Conservation (phyloP, 148 eudicot genomes). For the Gaultheria prostrata region DNA sequence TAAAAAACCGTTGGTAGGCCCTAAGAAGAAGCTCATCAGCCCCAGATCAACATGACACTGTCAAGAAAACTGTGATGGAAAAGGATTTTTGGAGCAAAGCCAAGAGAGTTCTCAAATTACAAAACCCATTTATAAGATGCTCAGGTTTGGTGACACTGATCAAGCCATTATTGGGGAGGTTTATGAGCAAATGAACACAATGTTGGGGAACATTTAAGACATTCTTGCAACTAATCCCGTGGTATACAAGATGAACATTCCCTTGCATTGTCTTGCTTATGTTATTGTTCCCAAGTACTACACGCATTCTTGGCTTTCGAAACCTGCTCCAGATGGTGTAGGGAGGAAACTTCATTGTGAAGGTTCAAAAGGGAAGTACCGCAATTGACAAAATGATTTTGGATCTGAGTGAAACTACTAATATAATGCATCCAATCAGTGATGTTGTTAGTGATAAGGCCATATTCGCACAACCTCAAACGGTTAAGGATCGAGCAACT, state of each 20-base stretch:
- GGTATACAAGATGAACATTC: constrained; percentile 18
- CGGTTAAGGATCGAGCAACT: neutral
- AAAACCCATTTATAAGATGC: neutral
- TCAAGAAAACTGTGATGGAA: neutral
- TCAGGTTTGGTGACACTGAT: neutral
- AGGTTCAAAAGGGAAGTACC: neutral
- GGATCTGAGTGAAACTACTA: neutral
- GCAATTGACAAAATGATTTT: constrained; percentile 10
- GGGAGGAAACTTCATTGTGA: constrained; percentile 10
- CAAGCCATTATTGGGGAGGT: neutral
- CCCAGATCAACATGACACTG: neutral
- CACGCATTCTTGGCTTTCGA: neutral
- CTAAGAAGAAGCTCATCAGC: neutral
- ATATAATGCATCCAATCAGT: constrained; percentile 14
- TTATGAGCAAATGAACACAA: constrained; percentile 19
- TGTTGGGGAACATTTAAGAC: neutral
- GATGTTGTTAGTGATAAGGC: neutral
- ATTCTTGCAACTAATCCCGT: neutral
- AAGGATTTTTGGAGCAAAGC: constrained; percentile 15
- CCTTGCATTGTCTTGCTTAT: constrained; percentile 23
- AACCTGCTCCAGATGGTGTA: constrained; percentile 3
- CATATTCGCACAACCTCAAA: neutral
- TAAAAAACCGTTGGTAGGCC: too few species aligned
- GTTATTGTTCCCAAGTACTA: constrained; percentile 15
- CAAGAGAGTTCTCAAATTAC: constrained; percentile 1